Conservation (phyloP, 2,329 filamentous ascomycete species). For the Tolypocladium paradoxum region DNA sequence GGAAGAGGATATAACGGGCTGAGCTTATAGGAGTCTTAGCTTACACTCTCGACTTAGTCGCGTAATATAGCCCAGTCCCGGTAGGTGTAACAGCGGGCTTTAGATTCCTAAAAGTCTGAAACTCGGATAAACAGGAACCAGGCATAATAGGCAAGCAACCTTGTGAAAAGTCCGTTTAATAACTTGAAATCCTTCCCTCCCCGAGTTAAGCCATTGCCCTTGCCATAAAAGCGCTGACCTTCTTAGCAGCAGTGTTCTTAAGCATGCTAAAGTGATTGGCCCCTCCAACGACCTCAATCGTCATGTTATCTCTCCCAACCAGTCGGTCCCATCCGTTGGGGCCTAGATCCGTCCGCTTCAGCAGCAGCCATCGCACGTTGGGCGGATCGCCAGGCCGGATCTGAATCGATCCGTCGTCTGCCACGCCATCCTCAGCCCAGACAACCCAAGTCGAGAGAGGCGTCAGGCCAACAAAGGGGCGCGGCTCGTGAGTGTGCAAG, state of each 20-base stretch:
- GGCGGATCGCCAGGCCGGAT: conserved; percentile 34
- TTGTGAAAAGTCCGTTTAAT: too few relatives aligned
- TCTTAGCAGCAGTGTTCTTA: conserved; percentile 13
- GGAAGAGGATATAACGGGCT: too few relatives aligned
- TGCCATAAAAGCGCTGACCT: neutral
- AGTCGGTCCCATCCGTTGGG: conserved; percentile 13
- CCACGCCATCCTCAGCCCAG: conserved; percentile 66
- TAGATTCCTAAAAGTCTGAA: too few relatives aligned
- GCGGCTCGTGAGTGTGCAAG: conserved; percentile 57
- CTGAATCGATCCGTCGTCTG: conserved; percentile 49
- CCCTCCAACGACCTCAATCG: conserved; percentile 56
- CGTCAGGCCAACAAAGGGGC: conserved; percentile 44
- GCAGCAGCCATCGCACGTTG: conserved; percentile 58
- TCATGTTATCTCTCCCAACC: conserved; percentile 46
- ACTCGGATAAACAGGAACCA: too few relatives aligned
- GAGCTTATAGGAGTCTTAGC: too few relatives aligned
- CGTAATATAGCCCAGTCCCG: too few relatives aligned
- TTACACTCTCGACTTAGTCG: too few relatives aligned
- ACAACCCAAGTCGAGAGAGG: conserved; percentile 54
- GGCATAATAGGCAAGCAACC: too few relatives aligned
- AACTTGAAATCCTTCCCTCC: neutral
- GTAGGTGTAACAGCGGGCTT: too few relatives aligned
- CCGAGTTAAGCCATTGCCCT: neutral
- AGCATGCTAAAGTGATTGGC: conserved; percentile 72
- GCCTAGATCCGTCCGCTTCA: conserved; percentile 59